Evolutionary conservation across 768 basidiomycete genomes (phyloP).

Genomic region (Hydnomerulius pinastri): DNA sequence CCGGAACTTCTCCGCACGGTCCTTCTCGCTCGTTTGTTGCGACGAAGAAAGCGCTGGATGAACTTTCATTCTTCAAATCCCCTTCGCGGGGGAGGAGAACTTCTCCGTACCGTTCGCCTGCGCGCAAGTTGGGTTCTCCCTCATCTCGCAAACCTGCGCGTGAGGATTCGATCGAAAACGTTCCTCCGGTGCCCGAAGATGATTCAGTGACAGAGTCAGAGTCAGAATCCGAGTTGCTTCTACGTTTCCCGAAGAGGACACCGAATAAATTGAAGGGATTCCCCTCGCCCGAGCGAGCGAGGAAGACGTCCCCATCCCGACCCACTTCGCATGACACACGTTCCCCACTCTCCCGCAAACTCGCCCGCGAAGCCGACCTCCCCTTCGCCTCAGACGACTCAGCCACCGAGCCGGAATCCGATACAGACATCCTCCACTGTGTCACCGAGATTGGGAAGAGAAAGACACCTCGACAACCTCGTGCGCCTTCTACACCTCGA

Average conservation of each 20-base stretch:
- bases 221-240: conserved; percentile 25
- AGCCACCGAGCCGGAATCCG: conserved; percentile 35
- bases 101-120: conserved; percentile 1
- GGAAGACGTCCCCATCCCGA: background rate
- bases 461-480: background rate
- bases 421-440: conserved; percentile 25
- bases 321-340: background rate
- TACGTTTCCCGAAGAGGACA: conserved; percentile 11
- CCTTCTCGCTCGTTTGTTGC: background rate
- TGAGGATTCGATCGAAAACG: conserved; percentile 8
- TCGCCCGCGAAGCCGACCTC: background rate
- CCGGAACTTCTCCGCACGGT: background rate
- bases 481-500: background rate
- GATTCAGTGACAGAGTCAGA: conserved; percentile 35
- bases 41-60: conserved; percentile 4
- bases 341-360: background rate
- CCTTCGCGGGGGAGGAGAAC: background rate
- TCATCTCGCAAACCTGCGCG: background rate
- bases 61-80: background rate
- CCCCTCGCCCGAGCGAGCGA: background rate
- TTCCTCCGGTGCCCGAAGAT: conserved; percentile 11
- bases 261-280: background rate
- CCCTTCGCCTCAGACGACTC: conserved; percentile 25
- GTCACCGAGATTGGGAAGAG: conserved; percentile 18
- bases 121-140: conserved; percentile 1